Evolutionary conservation across 306 rosid species (phyloP), one percentile per base, ranked within the genome.

Genomic region (Begonia masoniana): DNA sequence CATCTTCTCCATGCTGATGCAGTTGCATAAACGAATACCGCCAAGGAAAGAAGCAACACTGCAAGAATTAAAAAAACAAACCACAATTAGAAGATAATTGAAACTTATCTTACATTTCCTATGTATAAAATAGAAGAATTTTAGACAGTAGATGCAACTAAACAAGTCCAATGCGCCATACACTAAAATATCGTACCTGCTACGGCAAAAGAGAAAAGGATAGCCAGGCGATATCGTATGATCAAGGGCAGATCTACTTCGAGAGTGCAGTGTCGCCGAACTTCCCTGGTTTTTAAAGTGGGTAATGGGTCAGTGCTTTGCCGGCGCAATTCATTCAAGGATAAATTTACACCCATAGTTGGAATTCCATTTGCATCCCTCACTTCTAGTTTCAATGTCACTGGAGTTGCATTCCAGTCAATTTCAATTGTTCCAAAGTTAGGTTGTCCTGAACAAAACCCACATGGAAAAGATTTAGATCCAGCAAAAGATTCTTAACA

Each of bases 401-500:
- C 75, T 0, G 83, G 93, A 57, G 19, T 67, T 57, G 71, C 76
- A 61, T 71, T 67, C 95, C 95, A 86, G 70, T 71, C 78, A 63
- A 86, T 78, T 71, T 86, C 82, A 15, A 82, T 63, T 41, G 81
- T 71, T 71, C 95, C 93, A 47, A 86, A 86, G 70, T 86, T 86
- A 14, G 83, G 86, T 77, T 74, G 78, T 63, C 86, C 88, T 86
- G 59, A 61, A 60, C 47, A 49, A 69, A 59, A 31, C 31, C 56
- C 50, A 74, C 43, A 1, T 31, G 2, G 39, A 31, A 7, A 31
- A 31, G 39, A 74, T 47, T 58, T 51, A 63, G 63, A 67, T 55
- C 46, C 36, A 56, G 42, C 68, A 49, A 62, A 51, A 43, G 63
- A 13, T 51, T 8, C n/a, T 10, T 16, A 19, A 56, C 12, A 10